Base-by-base conservation (phyloP, 306 rosid species). In the Cucumis hystrix region DNA sequence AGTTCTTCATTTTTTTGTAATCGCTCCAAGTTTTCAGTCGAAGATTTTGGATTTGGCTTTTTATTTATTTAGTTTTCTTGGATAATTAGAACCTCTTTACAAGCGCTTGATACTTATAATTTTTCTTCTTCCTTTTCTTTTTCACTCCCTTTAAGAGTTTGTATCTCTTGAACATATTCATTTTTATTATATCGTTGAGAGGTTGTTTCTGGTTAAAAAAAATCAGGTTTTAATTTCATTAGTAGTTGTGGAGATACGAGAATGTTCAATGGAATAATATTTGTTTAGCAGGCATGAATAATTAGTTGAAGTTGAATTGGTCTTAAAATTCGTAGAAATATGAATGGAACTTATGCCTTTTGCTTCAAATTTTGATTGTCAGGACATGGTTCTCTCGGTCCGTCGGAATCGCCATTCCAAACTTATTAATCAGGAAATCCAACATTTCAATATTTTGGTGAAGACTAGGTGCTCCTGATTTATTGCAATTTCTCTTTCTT, bases 391-490 rank as follows among this genome's bases (percentile, higher is more conserved):
- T 76, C 87, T 75, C 61, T 83, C 77, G 68, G 79, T 85, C 81
- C 67, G 74, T 35, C 80, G 75, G 84, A 79, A 78, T 72, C 79
- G 12, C 39, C 63, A 81, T 81, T 80, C 89, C 77, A 88, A 87
- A 69, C 69, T 37, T 57, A 75, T 76, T 63, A 78, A 82, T 45
- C 83, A 23, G 84, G 95, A 81, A 86, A 73, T 74, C 55, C 78
- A 78, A 79, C 83, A 89, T 77, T 89, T 95, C 64, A 83, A 92
- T 87, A 79, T 83, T 37, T 80, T 92, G 76, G 85, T 85, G 75
- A 95, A 89, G 86, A 85, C 84, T 82, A 95, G 98, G 98, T 94
- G 79, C 56, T 65, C 43, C 60, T 59, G 49, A 11, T 78, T 78
- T 18, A 11, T 43, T 54, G 25, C 33, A 4, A 20, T 56, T 87